phyloP scores from a whole-genome alignment of 495 filamentous ascomycete genomes.

The Xylaria nigripes region DNA sequence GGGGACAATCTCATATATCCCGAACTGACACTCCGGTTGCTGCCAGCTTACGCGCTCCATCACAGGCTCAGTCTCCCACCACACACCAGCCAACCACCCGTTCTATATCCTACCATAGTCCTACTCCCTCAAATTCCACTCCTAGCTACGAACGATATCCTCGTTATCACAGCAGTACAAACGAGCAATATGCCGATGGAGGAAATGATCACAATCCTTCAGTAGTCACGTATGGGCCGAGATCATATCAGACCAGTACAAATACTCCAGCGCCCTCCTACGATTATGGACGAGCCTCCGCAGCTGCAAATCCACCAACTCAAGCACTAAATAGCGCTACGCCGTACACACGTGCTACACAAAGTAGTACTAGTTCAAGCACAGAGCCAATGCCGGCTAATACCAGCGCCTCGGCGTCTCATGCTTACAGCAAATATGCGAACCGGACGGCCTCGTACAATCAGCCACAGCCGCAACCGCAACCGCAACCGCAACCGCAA shows the following conservation, averaged over 20 bases:
- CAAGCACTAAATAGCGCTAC: slow-evolving; percentile 15
- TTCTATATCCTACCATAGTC: slow-evolving; percentile 14
- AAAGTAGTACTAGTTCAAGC: slow-evolving; percentile 9
- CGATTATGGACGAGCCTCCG: slow-evolving; percentile 18
- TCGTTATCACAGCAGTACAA: slow-evolving; percentile 17
- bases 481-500: slow-evolving; percentile 16
- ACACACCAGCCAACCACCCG: slow-evolving; percentile 3
- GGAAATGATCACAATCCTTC: slow-evolving; percentile 15
- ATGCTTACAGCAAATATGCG: slow-evolving; percentile 13
- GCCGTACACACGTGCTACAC: slow-evolving; percentile 15
- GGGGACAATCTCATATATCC: slow-evolving; percentile 18
- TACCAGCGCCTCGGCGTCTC: slow-evolving; percentile 8
- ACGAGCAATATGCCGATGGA: slow-evolving; percentile 16
- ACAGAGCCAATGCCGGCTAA: slow-evolving; percentile 15
- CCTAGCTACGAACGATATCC: slow-evolving; percentile 20
- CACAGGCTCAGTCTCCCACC: slow-evolving; percentile 15
- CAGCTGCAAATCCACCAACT: slow-evolving; percentile 17
- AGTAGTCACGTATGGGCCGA: slow-evolving; percentile 21
- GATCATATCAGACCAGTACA: slow-evolving; percentile 17
- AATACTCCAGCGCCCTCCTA: slow-evolving; percentile 16
- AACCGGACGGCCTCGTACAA: slow-evolving; percentile 15
- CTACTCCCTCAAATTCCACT: slow-evolving; percentile 12
- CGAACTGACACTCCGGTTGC: slow-evolving; percentile 19
- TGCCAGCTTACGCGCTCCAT: slow-evolving; percentile 15
- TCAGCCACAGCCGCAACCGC: slow-evolving; percentile 14